Conservation (phyloP, 208 protist species). For the Wallacemonas rigidus region DNA sequence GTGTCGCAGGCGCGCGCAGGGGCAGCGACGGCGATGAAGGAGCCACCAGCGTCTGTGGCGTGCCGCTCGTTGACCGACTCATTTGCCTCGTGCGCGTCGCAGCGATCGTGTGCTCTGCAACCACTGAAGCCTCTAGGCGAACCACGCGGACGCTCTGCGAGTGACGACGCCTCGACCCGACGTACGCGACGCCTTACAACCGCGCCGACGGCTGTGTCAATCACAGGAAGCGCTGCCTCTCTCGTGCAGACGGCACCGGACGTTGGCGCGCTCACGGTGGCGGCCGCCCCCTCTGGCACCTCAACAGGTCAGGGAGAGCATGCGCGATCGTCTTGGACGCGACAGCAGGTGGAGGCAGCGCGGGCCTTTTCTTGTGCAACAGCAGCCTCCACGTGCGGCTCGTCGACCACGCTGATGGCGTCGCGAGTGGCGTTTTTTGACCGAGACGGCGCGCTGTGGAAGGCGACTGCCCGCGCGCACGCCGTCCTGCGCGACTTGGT, state of each 20-base stretch:
- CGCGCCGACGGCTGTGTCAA: no score
- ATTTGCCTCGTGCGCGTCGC: neutral
- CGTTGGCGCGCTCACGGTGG: no score
- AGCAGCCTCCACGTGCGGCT: conserved; percentile 1
- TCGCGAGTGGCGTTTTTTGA: neutral
- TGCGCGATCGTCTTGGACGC: no score
- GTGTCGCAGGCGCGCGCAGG: no score
- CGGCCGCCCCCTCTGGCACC: no score
- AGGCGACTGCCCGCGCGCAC: conserved; percentile 1
- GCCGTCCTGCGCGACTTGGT: neutral
- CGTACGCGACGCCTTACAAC: no score
- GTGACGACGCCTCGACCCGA: neutral
- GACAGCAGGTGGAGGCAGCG: no score
- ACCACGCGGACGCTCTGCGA: neutral
- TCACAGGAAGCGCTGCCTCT: no score
- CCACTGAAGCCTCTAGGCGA: neutral
- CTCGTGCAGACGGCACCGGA: no score
- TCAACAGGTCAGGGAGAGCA: no score
- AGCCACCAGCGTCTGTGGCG: neutral
- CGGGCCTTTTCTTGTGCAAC: neutral
- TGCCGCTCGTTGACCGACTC: neutral
- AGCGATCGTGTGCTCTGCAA: neutral
- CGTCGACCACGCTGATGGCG: neutral
- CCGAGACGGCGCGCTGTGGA: conserved; percentile 12
- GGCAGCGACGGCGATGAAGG: no score